These are phyloP conservation scores for Boeremia lycopersici DNA, from an alignment of 2,329 filamentous ascomycete genomes.

Conservation along the genomic window DNA sequence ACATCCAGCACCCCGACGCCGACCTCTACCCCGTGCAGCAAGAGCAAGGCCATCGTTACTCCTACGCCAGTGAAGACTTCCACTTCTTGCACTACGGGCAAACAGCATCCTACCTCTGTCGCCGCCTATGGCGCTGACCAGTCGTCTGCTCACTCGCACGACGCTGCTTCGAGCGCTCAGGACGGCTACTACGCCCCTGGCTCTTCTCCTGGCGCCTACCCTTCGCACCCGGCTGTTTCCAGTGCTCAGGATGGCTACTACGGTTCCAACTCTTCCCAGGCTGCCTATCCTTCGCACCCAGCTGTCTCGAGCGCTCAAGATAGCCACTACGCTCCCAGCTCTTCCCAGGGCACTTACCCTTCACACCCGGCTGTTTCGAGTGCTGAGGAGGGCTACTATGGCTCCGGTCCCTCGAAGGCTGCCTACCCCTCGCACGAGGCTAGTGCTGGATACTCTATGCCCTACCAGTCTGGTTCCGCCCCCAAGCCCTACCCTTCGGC, in stretches of 20 bases:
- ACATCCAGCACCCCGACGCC: conserved; percentile 8
- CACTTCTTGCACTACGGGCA: conserved; percentile 4
- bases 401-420: background rate
- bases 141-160: conserved; percentile 1
- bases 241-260: background rate
- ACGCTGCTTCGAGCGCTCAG: background rate
- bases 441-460: background rate
- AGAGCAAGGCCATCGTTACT: conserved; percentile 5
- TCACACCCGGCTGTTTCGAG: too few species aligned
- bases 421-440: background rate
- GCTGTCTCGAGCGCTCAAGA: conserved; percentile 1
- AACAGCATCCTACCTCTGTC: conserved; percentile 6
- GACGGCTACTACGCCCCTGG: background rate
- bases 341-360: background rate
- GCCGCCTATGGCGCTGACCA: background rate
- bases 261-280: background rate
- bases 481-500: background rate
- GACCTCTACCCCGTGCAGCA: conserved; percentile 7
- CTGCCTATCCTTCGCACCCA: background rate
- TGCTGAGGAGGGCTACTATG: background rate
- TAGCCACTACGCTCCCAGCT: background rate
- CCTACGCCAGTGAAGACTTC: conserved; percentile 4
- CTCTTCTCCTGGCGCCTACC: background rate
- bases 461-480: background rate
- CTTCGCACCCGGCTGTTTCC: background rate